Base-by-base conservation (phyloP, 2,329 filamentous ascomycete species). In the Aureobasidium sp. region DNA sequence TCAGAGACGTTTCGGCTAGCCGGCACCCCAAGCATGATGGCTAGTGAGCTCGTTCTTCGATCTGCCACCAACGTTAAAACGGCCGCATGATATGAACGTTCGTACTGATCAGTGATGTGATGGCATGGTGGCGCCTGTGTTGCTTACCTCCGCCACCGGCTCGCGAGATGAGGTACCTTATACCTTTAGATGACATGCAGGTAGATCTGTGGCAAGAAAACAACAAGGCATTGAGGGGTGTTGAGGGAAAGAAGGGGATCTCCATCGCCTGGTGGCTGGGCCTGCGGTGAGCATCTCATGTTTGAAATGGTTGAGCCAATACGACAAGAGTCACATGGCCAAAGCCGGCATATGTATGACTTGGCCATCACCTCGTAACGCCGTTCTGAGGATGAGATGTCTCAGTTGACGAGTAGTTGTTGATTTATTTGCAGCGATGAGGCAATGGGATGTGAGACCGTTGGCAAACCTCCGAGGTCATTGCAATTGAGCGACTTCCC, bases 141-240 rank as follows among this genome's bases (percentile, higher is more conserved):
- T 36, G 53, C 53, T 45, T 36, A 45, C 53, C 20, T 45, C 53
- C 53, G 53, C 29, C 53, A 57, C 41, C 53, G 39, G 53, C 53
- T 57, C 20, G 53, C 29, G 53, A 57, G 53, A 57, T 57, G 53
- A 57, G 39, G 53, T 57, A 57, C 53, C 36, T 15, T 44, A 25
- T 57, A 48, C 55, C 15, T 58, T 58, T 47, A 47, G 31, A 58
- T 58, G 55, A 48, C 42, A 37, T 58, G 55, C 55, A 58, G 20
- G 42, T 27, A 58, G 41, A 58, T 58, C n/a, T 47, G 22, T 58
- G 42, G 55, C 42, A 39, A 58, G 42, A 22, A 34, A n/a, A 31
- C 7, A 48, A 39, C 42, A 29, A 48, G 20, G 39, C n/a, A 27
- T 12, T 3, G 39, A 44, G 20, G 17, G 52, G 29, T 34, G 53